These are phyloP conservation scores for Achaetomiella virescens DNA, from an alignment of 495 filamentous ascomycete species.

Conservation along the genomic window DNA sequence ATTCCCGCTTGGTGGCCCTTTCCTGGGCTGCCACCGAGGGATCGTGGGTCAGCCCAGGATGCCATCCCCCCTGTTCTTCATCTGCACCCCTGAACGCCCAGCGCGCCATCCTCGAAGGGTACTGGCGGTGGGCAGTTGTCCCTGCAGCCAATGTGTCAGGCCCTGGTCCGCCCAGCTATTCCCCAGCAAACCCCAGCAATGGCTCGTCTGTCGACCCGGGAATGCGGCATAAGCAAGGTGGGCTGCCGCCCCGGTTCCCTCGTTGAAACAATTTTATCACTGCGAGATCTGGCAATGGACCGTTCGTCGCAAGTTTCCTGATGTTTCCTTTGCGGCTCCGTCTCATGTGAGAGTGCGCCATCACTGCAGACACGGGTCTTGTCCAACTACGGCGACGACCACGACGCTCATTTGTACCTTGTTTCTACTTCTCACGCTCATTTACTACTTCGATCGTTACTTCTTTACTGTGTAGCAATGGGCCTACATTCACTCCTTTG, in stretches of 20 bases:
- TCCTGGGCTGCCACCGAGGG: neutral
- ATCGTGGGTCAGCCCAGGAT: constrained; percentile 2
- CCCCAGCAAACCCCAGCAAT: too few relatives aligned
- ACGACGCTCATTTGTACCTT: neutral
- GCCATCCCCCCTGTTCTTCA: neutral
- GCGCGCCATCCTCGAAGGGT: neutral
- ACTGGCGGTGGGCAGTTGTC: neutral
- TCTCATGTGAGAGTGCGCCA: neutral
- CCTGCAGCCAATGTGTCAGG: constrained; percentile 8
- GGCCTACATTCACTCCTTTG: constrained; percentile 3
- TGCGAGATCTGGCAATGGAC: neutral
- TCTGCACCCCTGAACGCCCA: neutral
- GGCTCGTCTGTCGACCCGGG: neutral
- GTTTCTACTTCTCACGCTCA: neutral
- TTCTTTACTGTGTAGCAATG: constrained; percentile 3
- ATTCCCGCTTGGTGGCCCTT: neutral
- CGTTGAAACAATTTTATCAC: neutral
- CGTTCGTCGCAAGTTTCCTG: neutral
- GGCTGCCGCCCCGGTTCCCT: neutral
- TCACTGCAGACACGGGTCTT: neutral
- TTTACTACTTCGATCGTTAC: neutral
- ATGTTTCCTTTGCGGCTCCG: constrained; percentile 4
- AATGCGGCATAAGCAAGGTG: neutral
- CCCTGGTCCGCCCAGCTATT: constrained; percentile 2
- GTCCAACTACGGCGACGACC: neutral